Conservation (phyloP, 2,329 filamentous ascomycete species). For the Trichoderma aggressivum region DNA sequence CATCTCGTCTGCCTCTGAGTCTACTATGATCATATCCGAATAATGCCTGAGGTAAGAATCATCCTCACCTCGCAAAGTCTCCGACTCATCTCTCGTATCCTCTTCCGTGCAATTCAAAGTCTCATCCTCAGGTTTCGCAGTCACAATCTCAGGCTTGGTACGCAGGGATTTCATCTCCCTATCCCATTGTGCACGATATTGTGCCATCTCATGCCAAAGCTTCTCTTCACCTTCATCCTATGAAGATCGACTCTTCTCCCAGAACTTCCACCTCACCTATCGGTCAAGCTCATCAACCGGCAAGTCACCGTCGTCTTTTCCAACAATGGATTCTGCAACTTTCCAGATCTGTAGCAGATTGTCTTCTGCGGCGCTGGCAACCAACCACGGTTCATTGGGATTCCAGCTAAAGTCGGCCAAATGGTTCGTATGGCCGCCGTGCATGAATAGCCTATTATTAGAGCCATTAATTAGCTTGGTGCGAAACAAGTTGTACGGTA, state of each 20-base stretch:
- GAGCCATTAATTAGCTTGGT: conserved; percentile 20
- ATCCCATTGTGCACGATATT: not conserved
- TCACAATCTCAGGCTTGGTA: not conserved
- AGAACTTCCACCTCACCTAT: conserved; percentile 42
- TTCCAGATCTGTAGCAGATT: conserved; percentile 96
- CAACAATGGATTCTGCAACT: conserved; percentile 76
- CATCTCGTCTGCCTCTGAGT: not conserved
- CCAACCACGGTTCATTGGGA: conserved; percentile 91
- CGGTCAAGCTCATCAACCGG: conserved; percentile 73
- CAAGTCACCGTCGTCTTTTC: conserved; percentile 71
- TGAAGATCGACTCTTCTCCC: conserved; percentile 30
- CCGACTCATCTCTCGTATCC: not conserved
- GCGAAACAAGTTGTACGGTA: not conserved
- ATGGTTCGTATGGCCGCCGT: conserved; percentile 95
- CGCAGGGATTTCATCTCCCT: conserved; percentile 9
- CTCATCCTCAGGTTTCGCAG: not conserved
- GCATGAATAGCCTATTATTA: conserved; percentile 81
- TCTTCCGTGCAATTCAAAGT: not conserved
- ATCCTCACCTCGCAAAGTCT: not conserved
- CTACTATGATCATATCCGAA: not conserved
- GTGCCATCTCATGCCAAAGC: conserved; percentile 25
- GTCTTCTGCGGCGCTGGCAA: conserved; percentile 93
- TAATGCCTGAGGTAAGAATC: not conserved
- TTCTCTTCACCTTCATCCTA: conserved; percentile 29
- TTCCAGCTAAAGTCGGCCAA: conserved; percentile 99